Base-by-base conservation (phyloP, 768 basidiomycete genomes). In the Russula foetens region DNA sequence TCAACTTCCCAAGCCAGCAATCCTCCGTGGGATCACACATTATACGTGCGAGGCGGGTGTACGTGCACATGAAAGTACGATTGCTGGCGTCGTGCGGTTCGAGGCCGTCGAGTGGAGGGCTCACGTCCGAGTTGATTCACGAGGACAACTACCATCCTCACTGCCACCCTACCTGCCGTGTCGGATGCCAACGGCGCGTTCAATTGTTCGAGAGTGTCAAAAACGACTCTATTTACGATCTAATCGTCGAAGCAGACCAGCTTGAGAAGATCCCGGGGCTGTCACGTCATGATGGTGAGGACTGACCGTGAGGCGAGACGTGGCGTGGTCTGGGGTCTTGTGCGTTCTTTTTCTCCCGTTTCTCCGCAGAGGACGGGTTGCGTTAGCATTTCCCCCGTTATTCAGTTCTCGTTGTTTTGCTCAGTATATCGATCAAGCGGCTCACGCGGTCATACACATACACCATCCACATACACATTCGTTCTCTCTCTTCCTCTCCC, bases 1-100 rank as follows among this genome's bases (percentile, higher is more conserved):
- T 28, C 71, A 75, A 23, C 74, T 97, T 45, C 83, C 83, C 0
- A 85, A 92, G 53, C 82, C 84, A 11, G 85, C 86, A 0, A 71
- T 96, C 31, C 72, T 86, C 56, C 80, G 83, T 53, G 80, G 96
- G 51, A 84, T 87, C 21, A 88, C 85, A 1, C 78, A 84, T 23
- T 95, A 92, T 67, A 95, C 94, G 2, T 79, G 90, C 7, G 94
- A 98, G 72, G 92, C 93, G 0, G 95, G 95, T 35, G 94, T 98
- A n/a, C 83, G 95, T 38, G 85, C 84, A 47, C 80, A 96, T 17
- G 94, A 97, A 68, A 82, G 94, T 14, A 84, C 90, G 2, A 84
- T 98, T 44, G 92, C 91, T 3, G 80, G 85, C 24, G 85, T 98
- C n/a, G 88, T 88, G n/a, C 76, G 94, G 33, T 87, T 80, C 65